These are phyloP conservation scores for Carex pumila DNA, from an alignment of 176 grass and related monocot genomes.

Conservation along the genomic window DNA sequence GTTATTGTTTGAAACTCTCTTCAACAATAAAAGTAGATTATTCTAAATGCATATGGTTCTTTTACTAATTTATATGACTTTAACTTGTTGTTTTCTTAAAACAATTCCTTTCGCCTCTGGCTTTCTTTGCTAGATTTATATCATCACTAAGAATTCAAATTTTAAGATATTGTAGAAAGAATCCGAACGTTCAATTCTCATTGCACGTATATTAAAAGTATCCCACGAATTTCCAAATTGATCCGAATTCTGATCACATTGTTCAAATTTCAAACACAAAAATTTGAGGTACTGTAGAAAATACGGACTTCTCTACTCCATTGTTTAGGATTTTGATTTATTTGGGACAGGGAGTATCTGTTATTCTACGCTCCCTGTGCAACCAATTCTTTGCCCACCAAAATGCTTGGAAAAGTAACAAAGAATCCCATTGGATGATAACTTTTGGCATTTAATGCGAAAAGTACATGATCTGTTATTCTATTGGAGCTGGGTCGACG, in stretches of 20 bases:
- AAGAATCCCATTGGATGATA: neutral
- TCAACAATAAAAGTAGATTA: neutral
- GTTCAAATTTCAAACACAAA: no score
- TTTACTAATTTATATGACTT: neutral
- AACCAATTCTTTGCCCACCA: neutral
- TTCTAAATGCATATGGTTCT: neutral
- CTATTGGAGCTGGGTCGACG: conserved; percentile 9
- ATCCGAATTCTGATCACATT: no score
- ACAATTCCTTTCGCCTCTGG: neutral
- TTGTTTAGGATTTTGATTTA: neutral
- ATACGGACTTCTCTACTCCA: no score
- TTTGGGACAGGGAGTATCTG: neutral
- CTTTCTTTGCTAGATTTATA: neutral
- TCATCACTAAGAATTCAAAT: no score
- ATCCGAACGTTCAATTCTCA: no score
- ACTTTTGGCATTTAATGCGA: conserved; percentile 22
- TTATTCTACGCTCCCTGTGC: neutral
- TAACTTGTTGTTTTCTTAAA: neutral
- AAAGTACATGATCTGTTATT: conserved; percentile 9
- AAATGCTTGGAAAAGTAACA: neutral
- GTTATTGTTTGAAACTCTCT: neutral
- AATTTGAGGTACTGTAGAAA: no score
- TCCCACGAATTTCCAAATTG: no score
- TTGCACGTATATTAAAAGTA: no score
- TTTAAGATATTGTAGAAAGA: no score